Percentiles rank a stretch among this genome's conserved stretches.
These are phyloP conservation scores for Thalassiosira livingstoniorum DNA, from an alignment of 352 stramenopile genomes.

Conservation along the genomic window DNA sequence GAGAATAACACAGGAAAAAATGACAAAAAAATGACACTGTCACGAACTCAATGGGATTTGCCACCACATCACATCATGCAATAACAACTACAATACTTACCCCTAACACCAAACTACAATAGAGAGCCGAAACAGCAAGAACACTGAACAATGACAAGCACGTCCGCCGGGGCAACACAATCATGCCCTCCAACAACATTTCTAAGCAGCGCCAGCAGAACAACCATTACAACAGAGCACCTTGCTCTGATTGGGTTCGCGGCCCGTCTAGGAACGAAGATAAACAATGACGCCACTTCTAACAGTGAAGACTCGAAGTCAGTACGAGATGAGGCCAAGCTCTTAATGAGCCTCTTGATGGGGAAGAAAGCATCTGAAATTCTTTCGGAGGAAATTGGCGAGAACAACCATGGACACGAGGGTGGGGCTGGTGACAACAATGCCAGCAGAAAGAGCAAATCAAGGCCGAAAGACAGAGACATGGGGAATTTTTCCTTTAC, in stretches of 20 bases:
- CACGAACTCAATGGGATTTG: no score
- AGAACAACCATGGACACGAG: slow-evolving; percentile 1
- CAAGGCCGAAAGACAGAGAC: slow-evolving; percentile 3
- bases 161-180: no score
- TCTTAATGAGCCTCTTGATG: slow-evolving; percentile 79
- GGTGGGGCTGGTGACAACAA: not conserved
- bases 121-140: no score
- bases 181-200: slow-evolving; percentile 4
- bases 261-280: slow-evolving; percentile 50
- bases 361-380: slow-evolving; percentile 57
- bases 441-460: not conserved
- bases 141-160: no score
- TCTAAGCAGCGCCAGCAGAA: slow-evolving; percentile 10
- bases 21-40: no score
- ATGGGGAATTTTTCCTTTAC: slow-evolving; percentile 71
- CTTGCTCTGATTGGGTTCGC: slow-evolving; percentile 69
- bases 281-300: slow-evolving; percentile 61
- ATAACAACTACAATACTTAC: no score
- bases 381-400: slow-evolving; percentile 46
- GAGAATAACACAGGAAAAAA: no score
- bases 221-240: slow-evolving; percentile 55
- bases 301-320: slow-evolving; percentile 51
- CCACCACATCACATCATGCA: no score
- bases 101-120: no score
- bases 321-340: slow-evolving; percentile 74